Percentiles rank a stretch among this genome's conserved stretches.
phyloP scores from a whole-genome alignment of 73 alveolate species.

The Uronychia binucleata region DNA sequence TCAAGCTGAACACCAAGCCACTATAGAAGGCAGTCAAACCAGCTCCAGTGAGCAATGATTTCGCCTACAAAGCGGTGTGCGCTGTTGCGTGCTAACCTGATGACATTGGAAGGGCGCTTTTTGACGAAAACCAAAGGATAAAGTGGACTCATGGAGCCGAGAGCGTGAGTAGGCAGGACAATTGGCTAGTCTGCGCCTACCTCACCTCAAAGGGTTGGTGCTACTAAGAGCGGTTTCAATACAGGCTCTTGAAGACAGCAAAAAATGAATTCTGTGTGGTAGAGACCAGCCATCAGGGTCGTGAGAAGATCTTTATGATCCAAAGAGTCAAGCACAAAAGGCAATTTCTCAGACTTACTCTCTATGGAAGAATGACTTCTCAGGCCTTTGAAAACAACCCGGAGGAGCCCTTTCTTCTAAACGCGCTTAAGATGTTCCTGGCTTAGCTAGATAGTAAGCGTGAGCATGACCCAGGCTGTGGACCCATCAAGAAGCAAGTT shows the following conservation, averaged over 20 bases:
- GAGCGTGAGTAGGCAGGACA: neutral
- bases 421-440: neutral
- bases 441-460: neutral
- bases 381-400: neutral
- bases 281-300: neutral
- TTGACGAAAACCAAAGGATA: neutral
- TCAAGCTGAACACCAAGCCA: neutral
- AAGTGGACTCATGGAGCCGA: neutral
- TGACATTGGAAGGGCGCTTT: neutral
- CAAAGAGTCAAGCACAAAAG: neutral
- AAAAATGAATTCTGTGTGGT: no score
- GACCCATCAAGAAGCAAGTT: neutral
- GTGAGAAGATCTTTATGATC: neutral
- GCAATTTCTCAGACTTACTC: neutral
- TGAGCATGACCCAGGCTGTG: no score
- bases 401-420: neutral
- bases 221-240: neutral
- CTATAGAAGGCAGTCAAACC: neutral
- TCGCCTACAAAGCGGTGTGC: neutral
- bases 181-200: neutral
- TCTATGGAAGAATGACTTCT: neutral
- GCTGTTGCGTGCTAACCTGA: neutral
- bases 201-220: neutral
- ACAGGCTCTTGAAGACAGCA: neutral
- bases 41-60: neutral